Base-by-base conservation (phyloP, 2,329 filamentous ascomycete species). In the Fusarium oxysporum region DNA sequence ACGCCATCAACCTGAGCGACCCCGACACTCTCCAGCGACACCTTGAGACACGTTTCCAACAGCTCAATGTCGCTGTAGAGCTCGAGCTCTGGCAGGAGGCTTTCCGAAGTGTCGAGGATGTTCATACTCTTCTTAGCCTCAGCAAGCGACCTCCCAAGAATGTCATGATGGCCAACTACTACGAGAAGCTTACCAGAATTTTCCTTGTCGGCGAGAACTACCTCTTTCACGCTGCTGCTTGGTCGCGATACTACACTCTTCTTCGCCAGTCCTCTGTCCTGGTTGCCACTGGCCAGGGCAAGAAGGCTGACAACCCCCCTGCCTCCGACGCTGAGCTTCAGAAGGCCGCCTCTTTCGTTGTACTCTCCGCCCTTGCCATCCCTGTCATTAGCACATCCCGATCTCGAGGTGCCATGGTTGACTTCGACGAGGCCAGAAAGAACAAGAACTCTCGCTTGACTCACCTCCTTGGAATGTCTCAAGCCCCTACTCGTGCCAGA, bases 161-260 rank as follows among this genome's bases (percentile, higher is more conserved):
- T 82, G 89, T 98, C 81, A 98, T 99, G 96, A 99, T 99, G 96
- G 96, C 96, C 85, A 99, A 98, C 87, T 99, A 99, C 89, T 99
- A 98, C 85, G 96, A 99, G 89, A 98, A 98, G 87, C 91, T 99
- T 65, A 98, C 96, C 44, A 92, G 95, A 74, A 99, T 99, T 83
- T 99, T 99, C 89, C 90, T 99, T 72, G 96, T 98, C 76, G 97
- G 96, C 83, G 96, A 98, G 86, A 99, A 99, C 88, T 98, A 98
- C 83, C 91, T 99, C 50, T 99, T 99, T 91, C 96, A 99, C 81
- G 96, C 96, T 76, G 96, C 96, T 61, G 95, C 96, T 71, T 99
- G 95, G 94, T 97, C 95, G 77, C 90, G 96, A 78, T 98, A 98
- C 87, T 98, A 97, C 88, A 97, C 95, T 81, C 91, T 99, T 38